phyloP scores from a whole-genome alignment of 805 yeast genomes.

The Limtongozyma cylindracea region DNA sequence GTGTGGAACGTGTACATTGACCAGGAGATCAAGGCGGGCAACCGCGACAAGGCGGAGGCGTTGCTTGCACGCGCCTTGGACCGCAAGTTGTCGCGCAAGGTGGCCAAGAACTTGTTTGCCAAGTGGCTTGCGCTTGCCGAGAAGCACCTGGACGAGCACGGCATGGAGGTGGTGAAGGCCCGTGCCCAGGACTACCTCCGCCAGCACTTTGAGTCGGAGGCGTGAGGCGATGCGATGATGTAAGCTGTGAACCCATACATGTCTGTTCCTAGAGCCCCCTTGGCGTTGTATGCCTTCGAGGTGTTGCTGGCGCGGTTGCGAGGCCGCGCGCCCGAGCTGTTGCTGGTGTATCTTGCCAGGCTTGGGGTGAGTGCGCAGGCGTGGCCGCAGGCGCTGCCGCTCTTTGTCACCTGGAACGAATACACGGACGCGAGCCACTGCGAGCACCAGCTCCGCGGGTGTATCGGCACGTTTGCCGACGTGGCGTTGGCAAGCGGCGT shows the following conservation, averaged over 20 bases:
- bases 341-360: no score
- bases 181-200: constrained; percentile 64
- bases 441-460: constrained; percentile 82
- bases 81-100: constrained; percentile 54
- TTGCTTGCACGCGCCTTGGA: constrained; percentile 60
- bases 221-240: no score
- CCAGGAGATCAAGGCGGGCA: constrained; percentile 53
- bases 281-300: no score
- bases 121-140: constrained; percentile 79
- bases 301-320: no score
- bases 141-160: constrained; percentile 35
- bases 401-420: constrained; percentile 78
- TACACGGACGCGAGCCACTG: no score
- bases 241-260: no score
- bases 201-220: constrained; percentile 3
- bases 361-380: no score
- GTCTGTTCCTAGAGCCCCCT: no score
- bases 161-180: constrained; percentile 67
- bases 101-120: constrained; percentile 83
- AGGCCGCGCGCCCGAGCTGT: no score
- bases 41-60: constrained; percentile 41
- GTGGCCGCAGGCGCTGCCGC: no score
- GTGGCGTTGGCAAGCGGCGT: constrained; percentile 31
- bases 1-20: constrained; percentile 91
- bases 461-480: constrained; percentile 71